Evolutionary conservation across 2,329 filamentous ascomycete species (phyloP), one percentile per base, ranked within the genome.

Genomic region (Epichloe gansuensis): DNA sequence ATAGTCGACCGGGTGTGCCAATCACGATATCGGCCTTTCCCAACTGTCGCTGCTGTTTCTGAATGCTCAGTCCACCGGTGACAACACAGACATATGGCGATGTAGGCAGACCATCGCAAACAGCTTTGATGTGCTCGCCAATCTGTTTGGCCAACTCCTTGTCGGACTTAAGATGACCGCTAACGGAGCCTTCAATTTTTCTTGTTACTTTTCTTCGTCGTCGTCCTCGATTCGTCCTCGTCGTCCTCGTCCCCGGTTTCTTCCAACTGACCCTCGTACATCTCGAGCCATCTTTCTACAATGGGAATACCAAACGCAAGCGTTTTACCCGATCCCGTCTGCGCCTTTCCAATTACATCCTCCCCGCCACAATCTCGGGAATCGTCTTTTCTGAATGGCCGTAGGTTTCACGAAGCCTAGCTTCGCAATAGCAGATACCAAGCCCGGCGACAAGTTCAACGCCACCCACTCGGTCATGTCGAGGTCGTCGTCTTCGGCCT

Each of bases 291-390:
- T 52, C 79, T 77, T 67, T 98, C 91, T 9, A 97, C 74, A 52
- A 98, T 93, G 0, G 93, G 93, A 56, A 98, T 90, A 1, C 86
- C 89, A 67, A 95, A 98, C 0, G 93, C 91, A 45, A 98, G 73
- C 0, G 93, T 98, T 71, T 98, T 98, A 60, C 93, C 93, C 13
- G 93, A 97, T 58, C 93, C 93, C 0, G 93, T 98, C 11, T 91
- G 86, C 2, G 93, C 93, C 71, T 98, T 98, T 43, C 93, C 93
- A 57, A 98, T 86, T 15, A 97, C 85, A 67, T 98, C 91, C 64
- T 88, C 86, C 91, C 91, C 5, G 81, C 80, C 21, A 91, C 66
- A 46, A 96, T 87, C 51, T 87, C 79, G 0, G 93, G 91, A 60
- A 98, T 95, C 1, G 88, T 76, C 37, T 81, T 76, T 75, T 70